Conservation (phyloP, 352 stramenopile genomes). For the Pythium chondricola region DNA sequence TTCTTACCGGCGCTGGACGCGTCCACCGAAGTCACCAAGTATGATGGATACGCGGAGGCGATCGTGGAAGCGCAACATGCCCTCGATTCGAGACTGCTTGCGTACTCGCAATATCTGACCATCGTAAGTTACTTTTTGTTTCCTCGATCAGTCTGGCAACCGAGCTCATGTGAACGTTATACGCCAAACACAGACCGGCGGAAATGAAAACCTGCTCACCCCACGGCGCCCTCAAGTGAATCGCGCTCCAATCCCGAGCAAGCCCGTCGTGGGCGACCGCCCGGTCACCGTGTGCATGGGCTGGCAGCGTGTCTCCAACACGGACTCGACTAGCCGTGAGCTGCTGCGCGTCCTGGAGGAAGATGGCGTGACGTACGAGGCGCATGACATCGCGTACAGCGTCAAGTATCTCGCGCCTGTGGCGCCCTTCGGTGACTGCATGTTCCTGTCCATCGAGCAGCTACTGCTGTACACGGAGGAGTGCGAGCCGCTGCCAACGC, state of each 20-base stretch:
- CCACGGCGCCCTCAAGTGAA: constrained; percentile 43
- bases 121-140: constrained; percentile 39
- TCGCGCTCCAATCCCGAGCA: constrained; percentile 49
- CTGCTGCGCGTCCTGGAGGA: constrained; percentile 73
- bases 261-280: constrained; percentile 56
- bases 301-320: constrained; percentile 72
- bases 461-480: constrained; percentile 81
- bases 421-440: constrained; percentile 76
- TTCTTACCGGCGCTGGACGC: constrained; percentile 72
- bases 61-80: constrained; percentile 66
- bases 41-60: constrained; percentile 73
- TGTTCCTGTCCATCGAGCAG: constrained; percentile 87
- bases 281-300: constrained; percentile 83
- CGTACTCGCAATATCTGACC: constrained; percentile 81
- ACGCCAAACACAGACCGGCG: constrained; percentile 34
- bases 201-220: constrained; percentile 57
- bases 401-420: constrained; percentile 85
- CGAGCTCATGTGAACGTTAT: too few relatives aligned
- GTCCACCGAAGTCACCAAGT: constrained; percentile 82
- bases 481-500: constrained; percentile 62
- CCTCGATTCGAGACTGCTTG: constrained; percentile 44
- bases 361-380: constrained; percentile 78
- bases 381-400: constrained; percentile 83
- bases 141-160: too few relatives aligned
- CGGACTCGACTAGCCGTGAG: constrained; percentile 69